Base-by-base conservation (phyloP, 2,329 filamentous ascomycete genomes). In the Paraphoma sp. region DNA sequence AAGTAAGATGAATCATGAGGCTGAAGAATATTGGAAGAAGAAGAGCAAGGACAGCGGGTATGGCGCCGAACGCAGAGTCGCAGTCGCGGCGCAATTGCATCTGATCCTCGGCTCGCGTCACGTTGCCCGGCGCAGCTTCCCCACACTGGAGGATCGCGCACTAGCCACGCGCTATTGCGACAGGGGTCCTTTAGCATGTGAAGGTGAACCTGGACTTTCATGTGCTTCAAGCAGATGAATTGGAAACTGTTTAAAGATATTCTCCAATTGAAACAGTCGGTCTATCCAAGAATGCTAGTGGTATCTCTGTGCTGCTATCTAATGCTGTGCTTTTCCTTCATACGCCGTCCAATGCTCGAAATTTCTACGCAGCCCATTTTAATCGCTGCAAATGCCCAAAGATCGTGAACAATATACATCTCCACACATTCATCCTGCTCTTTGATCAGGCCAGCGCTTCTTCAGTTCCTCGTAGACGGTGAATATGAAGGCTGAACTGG, bases 401-500 rank as follows among this genome's bases (percentile, higher is more conserved):
- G 29, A n/a, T 30, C 33, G 14, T 36, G 10, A 14, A 10, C 10
- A 31, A 36, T 6, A 18, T n/a, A 17, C 8, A 31, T 30, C 4
- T 11, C 7, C 18, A 4, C 9, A 8, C 43, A 33, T 11, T 51
- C 57, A 60, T 5, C 63, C 61, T 33, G 31, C n/a, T 33, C 38
- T 29, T 42, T 58, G 59, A 33, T 66, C 66, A 36, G 71, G 67
- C 74, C 74, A 76, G 33, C 66, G 64, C 63, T 70, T 74, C 80
- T 93, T 93, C 76, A 99, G 77, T 12, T 88, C 90, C 78, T 98
- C 95, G 74, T 93, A 98, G 59, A 98, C 88, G 59, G 95, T 93
- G 72, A 99, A 99, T 58, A 99, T 99, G 72, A 98, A 93, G 7
- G 95, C 95, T n/a, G 93, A 97, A 76, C 93, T 97, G 2, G 95